These are phyloP conservation scores for Annulohypoxylon stygium DNA, from an alignment of 495 filamentous ascomycete species.

Conservation along the genomic window DNA sequence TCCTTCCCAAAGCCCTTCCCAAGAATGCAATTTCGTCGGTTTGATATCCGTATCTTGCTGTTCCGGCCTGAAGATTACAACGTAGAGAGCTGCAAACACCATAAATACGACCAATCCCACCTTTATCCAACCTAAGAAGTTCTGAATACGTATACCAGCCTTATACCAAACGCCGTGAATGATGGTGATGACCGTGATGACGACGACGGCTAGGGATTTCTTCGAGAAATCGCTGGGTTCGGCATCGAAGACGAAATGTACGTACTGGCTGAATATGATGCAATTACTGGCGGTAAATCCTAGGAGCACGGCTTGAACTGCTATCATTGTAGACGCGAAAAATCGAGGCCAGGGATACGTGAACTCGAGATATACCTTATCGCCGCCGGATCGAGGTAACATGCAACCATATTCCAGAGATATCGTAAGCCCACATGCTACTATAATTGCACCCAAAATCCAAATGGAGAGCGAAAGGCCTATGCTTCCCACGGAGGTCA, in stretches of 20 bases:
- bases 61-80: constrained; percentile 58
- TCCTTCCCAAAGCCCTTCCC: constrained; percentile 64
- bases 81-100: constrained; percentile 68
- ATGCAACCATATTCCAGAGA: constrained; percentile 79
- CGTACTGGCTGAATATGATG: constrained; percentile 78
- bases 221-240: constrained; percentile 65
- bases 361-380: constrained; percentile 84
- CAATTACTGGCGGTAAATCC: constrained; percentile 79
- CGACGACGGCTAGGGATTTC: constrained; percentile 70
- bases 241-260: constrained; percentile 70
- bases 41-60: constrained; percentile 29
- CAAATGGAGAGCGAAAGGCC: constrained; percentile 74
- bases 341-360: constrained; percentile 77
- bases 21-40: constrained; percentile 33
- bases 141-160: constrained; percentile 74
- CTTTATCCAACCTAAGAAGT: constrained; percentile 76
- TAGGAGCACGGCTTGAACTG: constrained; percentile 74
- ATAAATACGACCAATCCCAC: constrained; percentile 75
- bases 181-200: constrained; percentile 71
- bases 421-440: constrained; percentile 71
- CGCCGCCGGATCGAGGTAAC: constrained; percentile 76
- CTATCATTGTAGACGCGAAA: constrained; percentile 75
- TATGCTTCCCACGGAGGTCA: constrained; percentile 75
- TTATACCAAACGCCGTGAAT: constrained; percentile 73
- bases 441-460: constrained; percentile 71